These are phyloP conservation scores for Pestalotiopsis sp. DNA, from an alignment of 2,329 filamentous ascomycete species.

Conservation along the genomic window DNA sequence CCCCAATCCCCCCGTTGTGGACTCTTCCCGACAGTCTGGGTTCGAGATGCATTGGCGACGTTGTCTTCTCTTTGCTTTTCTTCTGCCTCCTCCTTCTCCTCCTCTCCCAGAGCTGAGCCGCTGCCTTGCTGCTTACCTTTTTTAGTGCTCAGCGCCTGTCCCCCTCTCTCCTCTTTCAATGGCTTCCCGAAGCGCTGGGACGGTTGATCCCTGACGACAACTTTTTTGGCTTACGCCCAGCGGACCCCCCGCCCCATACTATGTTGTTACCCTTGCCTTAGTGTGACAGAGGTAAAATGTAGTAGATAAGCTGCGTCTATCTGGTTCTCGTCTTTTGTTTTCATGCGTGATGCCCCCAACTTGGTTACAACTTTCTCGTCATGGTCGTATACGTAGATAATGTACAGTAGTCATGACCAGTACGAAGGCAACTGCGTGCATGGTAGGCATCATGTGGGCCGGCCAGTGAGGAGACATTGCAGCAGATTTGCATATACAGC, in stretches of 20 bases:
- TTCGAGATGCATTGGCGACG: not conserved
- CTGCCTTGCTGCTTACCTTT: not conserved
- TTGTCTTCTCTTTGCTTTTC: not conserved
- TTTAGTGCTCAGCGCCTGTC: not conserved
- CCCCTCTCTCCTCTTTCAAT: not conserved
- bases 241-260: not conserved
- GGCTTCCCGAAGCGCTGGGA: not conserved
- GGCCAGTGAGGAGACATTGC: not conserved
- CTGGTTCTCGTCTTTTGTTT: not conserved
- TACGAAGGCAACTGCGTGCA: not conserved
- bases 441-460: not conserved
- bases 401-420: not conserved
- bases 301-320: not conserved
- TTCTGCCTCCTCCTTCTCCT: not conserved
- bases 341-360: not conserved
- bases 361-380: not conserved
- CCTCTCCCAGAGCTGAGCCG: not conserved
- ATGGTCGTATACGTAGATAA: not conserved
- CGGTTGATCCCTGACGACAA: constrained; percentile 1
- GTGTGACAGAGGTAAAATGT: not conserved
- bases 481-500: not conserved
- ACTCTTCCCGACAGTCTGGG: not conserved
- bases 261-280: not conserved
- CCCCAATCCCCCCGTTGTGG: not conserved
- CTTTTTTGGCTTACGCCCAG: not conserved